Base-by-base conservation (phyloP, 768 basidiomycete species). In the Suillus subaureus region DNA sequence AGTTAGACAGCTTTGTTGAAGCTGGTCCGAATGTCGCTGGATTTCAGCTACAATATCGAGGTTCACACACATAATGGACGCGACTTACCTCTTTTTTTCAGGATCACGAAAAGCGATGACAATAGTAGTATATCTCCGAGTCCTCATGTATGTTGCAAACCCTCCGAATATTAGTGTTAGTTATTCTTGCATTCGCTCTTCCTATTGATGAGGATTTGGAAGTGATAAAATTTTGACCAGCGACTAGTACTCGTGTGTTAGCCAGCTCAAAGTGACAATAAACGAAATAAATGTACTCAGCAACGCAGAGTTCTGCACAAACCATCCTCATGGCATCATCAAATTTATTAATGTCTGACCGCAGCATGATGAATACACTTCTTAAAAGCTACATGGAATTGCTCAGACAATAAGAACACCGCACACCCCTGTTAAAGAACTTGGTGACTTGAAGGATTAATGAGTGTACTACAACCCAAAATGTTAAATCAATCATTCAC, bases 1-100 rank as follows among this genome's bases (percentile, higher is more conserved):
- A 81, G 2, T 72, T 81, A 47, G 67, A 69, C 12, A 23, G 1
- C 13, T 6, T 55, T 35, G 21, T 33, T 1, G 54, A 55, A 21
- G 21, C 21, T n/a, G 54, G 31, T 33, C 16, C 21, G 3, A 21
- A 11, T 21, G 33, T 33, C 21, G 11, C 33, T 3, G 54, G 31
- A n/a, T 21, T 6, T 55, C 21, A 55, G 33, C 54, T 21, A 21
- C 28, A 18, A 21, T 54, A 18, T 31, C 18, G 18, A 21, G 6
- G 31, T 3, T 33, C 18, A 21, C 31, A 54, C 18, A 55, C 31
- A 33, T 55, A 12, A 33, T 6, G 9, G 9, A 18, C 11, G 11
- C 9, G 11, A 31, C 18, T n/a, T 28, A 18, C 16, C 26, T 31
- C 9, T 31, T 8, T 16, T 12, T 9, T 52, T 6, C 9, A 18